These are phyloP conservation scores for Daldinia childiae DNA, from an alignment of 495 filamentous ascomycete genomes.

Conservation along the genomic window DNA sequence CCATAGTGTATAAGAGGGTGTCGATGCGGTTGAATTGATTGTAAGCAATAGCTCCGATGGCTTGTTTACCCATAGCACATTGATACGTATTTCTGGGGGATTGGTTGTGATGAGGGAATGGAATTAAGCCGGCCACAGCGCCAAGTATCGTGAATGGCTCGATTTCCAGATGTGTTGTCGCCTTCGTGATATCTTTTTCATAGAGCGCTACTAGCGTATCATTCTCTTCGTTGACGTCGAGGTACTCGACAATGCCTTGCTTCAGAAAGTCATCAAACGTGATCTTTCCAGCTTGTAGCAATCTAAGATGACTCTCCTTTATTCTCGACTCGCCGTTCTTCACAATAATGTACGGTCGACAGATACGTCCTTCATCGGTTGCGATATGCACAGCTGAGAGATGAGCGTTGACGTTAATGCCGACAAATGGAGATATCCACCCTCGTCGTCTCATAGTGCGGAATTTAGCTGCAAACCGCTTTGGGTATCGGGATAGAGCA, in stretches of 20 bases:
- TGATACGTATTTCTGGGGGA: constrained; percentile 99
- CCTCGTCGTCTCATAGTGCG: constrained; percentile 85
- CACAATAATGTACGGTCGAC: constrained; percentile 92
- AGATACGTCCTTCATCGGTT: constrained; percentile 96
- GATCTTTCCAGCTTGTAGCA: constrained; percentile 80
- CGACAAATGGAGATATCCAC: constrained; percentile 90
- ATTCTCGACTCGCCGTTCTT: constrained; percentile 84
- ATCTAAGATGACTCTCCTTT: constrained; percentile 75
- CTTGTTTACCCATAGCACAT: constrained; percentile 99
- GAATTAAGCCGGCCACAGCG: constrained; percentile 96
- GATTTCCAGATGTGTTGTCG: constrained; percentile 94
- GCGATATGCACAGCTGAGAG: constrained; percentile 92
- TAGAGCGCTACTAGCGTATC: constrained; percentile 91
- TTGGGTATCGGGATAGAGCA: constrained; percentile 82
- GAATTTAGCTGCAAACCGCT: constrained; percentile 83
- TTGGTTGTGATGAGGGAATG: constrained; percentile 99
- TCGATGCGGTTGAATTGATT: constrained; percentile 98
- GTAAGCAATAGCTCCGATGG: constrained; percentile 95
- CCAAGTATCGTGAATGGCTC: constrained; percentile 97
- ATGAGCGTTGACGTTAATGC: constrained; percentile 93
- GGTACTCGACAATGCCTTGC: constrained; percentile 89
- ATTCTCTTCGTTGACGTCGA: constrained; percentile 98
- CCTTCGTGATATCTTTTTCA: constrained; percentile 79
- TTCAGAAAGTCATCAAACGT: constrained; percentile 93
- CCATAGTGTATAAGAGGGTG: constrained; percentile 93